Percentiles rank a stretch among this genome's conserved stretches.
Evolutionary conservation across 371 early-diverging fungal species (phyloP).

Genomic region (Mucor indicus): DNA sequence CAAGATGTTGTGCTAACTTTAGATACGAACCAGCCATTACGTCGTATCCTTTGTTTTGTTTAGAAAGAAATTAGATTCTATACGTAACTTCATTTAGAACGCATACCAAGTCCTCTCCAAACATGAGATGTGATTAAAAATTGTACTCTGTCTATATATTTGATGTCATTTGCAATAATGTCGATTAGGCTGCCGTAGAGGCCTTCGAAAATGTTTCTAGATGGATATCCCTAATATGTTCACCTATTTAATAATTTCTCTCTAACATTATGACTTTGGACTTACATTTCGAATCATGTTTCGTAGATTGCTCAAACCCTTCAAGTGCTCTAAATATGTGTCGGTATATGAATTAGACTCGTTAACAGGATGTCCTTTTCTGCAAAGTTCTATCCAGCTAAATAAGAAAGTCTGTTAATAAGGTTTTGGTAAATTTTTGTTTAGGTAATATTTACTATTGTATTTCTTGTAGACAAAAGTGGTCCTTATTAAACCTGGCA

Average conservation of each 20-base stretch:
- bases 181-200: constrained; percentile 13
- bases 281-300: constrained; percentile 5
- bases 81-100: background rate
- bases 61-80: background rate
- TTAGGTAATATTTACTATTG: constrained; percentile 15
- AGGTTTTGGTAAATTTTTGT: background rate
- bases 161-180: constrained; percentile 18
- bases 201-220: constrained; percentile 16
- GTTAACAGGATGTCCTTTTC: constrained; percentile 9
- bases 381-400: constrained; percentile 18
- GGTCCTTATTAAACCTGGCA: constrained; percentile 34
- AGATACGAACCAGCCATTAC: constrained; percentile 18
- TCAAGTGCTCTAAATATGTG: constrained; percentile 8
- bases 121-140: constrained; percentile 16
- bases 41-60: constrained; percentile 8
- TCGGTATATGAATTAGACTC: constrained; percentile 3
- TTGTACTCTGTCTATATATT: constrained; percentile 17
- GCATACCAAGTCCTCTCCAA: constrained; percentile 27
- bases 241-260: no score
- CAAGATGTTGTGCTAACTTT: constrained; percentile 14
- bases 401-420: background rate
- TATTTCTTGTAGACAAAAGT: constrained; percentile 33
- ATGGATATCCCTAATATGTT: constrained; percentile 13
- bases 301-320: constrained; percentile 1
- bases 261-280: background rate